Evolutionary conservation across 805 yeast species (phyloP).

Genomic region (Candida peoriensis): DNA sequence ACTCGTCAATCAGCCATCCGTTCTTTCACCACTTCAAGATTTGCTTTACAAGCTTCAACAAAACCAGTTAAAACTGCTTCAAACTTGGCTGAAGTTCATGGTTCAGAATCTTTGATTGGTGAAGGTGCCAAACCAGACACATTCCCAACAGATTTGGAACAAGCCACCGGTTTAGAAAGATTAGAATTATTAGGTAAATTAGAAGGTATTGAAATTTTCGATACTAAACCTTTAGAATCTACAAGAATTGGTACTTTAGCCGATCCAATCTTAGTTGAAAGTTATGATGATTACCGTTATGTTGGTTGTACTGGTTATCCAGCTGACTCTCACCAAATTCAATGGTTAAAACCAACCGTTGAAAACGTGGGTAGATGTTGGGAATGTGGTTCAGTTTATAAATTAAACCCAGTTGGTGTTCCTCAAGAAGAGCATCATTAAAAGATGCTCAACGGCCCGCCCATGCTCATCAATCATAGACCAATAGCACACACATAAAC

Average conservation of each 20-base stretch:
- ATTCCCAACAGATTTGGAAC: constrained; percentile 91
- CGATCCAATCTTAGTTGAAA: constrained; percentile 85
- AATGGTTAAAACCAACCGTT: constrained; percentile 88
- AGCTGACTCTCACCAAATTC: constrained; percentile 83
- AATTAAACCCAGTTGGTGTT: constrained; percentile 82
- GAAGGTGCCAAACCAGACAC: constrained; percentile 83
- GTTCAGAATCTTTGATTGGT: constrained; percentile 76
- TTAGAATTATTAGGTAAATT: constrained; percentile 88
- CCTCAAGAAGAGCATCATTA: constrained; percentile 49
- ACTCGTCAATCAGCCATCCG: constrained; percentile 29
- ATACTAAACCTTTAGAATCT: constrained; percentile 79
- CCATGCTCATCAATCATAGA: too few species aligned
- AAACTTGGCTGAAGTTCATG: constrained; percentile 70
- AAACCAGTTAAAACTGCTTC: constrained; percentile 50
- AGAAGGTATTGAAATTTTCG: constrained; percentile 94
- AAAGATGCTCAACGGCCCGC: constrained; percentile 1
- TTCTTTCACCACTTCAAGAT: constrained; percentile 29
- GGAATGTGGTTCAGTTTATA: constrained; percentile 97
- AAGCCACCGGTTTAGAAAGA: constrained; percentile 98
- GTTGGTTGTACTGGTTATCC: constrained; percentile 98
- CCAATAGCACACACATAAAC: neutral
- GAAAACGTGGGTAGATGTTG: constrained; percentile 90
- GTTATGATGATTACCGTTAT: constrained; percentile 88
- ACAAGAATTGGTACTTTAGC: constrained; percentile 87
- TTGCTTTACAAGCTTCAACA: constrained; percentile 22